A percentile compares a stretch with the other conserved stretches of the same genome.
phyloP scores from a whole-genome alignment of 2,329 filamentous ascomycete species.

The Ceratocystis diversiconidia region DNA sequence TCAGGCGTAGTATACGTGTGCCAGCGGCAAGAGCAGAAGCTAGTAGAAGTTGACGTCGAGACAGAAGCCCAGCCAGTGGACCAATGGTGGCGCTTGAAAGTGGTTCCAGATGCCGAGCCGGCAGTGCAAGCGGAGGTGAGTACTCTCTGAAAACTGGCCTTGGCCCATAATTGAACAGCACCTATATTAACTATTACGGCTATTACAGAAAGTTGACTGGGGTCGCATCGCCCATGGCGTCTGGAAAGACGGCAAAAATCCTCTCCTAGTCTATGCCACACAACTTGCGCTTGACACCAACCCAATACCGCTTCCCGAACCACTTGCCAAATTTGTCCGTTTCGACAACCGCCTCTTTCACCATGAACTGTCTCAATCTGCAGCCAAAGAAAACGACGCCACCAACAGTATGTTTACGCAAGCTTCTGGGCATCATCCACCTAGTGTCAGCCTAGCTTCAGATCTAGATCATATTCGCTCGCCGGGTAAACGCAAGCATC shows the following conservation, averaged over 20 bases:
- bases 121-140: constrained; percentile 38
- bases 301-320: constrained; percentile 27
- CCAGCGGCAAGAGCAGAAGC: constrained; percentile 28
- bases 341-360: constrained; percentile 40
- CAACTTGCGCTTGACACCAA: constrained; percentile 32
- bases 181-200: too few relatives aligned
- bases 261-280: constrained; percentile 39
- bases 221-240: constrained; percentile 34
- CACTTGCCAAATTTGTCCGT: constrained; percentile 33
- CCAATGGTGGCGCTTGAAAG: constrained; percentile 44
- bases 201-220: constrained; percentile 32
- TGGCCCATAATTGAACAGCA: too few relatives aligned
- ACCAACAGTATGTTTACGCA: neutral
- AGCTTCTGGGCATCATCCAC: neutral
- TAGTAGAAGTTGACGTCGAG: constrained; percentile 30
- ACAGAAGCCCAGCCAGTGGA: constrained; percentile 25
- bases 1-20: constrained; percentile 38
- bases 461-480: constrained; percentile 21
- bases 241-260: constrained; percentile 33
- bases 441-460: neutral
- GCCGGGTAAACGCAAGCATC: constrained; percentile 33
- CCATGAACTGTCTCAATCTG: constrained; percentile 30
- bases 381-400: neutral
- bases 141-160: neutral
- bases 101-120: constrained; percentile 27